Evolutionary conservation across 148 eudicot genomes (phyloP).

Genomic region (Bassia scoparia): DNA sequence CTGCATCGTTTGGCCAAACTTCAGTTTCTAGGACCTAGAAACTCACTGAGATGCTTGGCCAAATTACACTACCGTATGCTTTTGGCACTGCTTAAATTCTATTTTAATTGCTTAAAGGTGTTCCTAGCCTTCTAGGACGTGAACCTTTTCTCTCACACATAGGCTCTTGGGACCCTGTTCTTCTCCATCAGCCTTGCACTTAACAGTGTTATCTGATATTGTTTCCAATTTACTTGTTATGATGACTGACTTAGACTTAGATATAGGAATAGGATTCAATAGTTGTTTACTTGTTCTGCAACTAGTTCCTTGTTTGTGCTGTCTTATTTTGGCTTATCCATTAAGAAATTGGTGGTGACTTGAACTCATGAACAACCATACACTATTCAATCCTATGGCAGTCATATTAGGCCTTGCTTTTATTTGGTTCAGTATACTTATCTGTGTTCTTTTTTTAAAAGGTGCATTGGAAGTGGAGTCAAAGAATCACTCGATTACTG

Average conservation of each 20-base stretch:
- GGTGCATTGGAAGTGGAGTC: slow-evolving; percentile 99
- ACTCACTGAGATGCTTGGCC: too few species aligned
- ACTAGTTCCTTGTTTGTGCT: not conserved
- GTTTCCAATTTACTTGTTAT: not conserved
- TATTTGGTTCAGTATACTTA: not conserved
- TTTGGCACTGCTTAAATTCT: too few species aligned
- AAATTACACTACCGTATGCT: too few species aligned
- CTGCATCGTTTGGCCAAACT: too few species aligned
- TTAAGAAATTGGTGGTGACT: not conserved
- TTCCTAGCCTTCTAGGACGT: not conserved
- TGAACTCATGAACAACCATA: not conserved
- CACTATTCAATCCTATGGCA: not conserved
- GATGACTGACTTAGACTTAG: not conserved
- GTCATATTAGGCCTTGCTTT: not conserved
- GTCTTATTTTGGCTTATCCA: not conserved
- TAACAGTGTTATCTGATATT: not conserved
- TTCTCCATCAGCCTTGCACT: too few species aligned
- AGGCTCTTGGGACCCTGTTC: not conserved
- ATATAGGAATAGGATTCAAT: too few species aligned
- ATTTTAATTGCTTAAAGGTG: too few species aligned
- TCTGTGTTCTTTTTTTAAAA: slow-evolving; percentile 17
- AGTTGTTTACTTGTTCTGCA: not conserved
- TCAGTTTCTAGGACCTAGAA: too few species aligned
- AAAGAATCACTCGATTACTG: slow-evolving; percentile 80
- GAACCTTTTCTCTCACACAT: not conserved